Evolutionary conservation across 352 stramenopile genomes (phyloP).

Genomic region (Globisporangium nunn): DNA sequence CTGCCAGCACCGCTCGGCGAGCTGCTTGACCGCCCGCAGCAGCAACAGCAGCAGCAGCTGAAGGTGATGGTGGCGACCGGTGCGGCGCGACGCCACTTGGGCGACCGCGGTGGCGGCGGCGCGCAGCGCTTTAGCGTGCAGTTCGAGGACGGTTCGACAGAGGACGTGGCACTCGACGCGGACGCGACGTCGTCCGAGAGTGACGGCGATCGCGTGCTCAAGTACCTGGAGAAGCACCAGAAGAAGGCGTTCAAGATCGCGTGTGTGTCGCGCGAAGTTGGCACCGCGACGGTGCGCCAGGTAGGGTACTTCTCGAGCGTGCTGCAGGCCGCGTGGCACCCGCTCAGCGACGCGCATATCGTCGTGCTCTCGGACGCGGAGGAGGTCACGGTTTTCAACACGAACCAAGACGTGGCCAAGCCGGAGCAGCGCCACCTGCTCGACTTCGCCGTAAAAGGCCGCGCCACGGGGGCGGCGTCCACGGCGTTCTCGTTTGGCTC

Average conservation of each 20-base stretch:
- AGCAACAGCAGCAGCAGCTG: background rate
- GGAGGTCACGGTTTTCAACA: conserved; percentile 68
- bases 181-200: conserved; percentile 6
- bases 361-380: conserved; percentile 69
- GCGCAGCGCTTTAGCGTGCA: conserved; percentile 34
- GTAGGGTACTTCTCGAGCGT: conserved; percentile 56
- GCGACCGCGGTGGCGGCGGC: background rate
- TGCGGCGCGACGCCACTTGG: background rate
- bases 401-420: conserved; percentile 52
- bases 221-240: conserved; percentile 11
- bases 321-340: conserved; percentile 57
- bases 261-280: conserved; percentile 50
- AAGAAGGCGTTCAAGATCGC: conserved; percentile 18
- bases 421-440: conserved; percentile 64
- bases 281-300: conserved; percentile 32
- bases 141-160: conserved; percentile 34
- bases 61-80: background rate
- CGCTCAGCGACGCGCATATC: conserved; percentile 64
- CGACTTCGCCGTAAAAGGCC: conserved; percentile 31
- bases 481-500: conserved; percentile 60
- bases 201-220: conserved; percentile 26
- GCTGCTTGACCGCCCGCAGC: conserved; percentile 4
- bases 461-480: conserved; percentile 22
- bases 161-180: conserved; percentile 19
- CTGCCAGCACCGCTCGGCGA: conserved; percentile 21